These are phyloP conservation scores for Globisporangium canariense DNA, from an alignment of 352 stramenopile genomes.

Conservation along the genomic window DNA sequence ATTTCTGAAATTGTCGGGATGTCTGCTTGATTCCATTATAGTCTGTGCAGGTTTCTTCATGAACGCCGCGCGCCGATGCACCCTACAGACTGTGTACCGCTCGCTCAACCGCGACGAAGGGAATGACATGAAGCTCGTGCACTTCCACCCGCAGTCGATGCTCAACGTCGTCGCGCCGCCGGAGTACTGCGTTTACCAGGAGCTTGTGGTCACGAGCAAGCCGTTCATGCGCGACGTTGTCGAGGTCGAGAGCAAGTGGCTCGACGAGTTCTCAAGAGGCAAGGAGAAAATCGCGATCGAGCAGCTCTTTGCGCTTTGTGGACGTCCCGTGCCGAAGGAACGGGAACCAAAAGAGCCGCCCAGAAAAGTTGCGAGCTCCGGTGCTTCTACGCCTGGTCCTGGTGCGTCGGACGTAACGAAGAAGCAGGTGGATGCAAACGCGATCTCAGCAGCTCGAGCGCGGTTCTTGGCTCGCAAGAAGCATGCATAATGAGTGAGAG, in stretches of 20 bases:
- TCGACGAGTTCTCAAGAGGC: slow-evolving; percentile 36
- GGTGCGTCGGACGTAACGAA: slow-evolving; percentile 2
- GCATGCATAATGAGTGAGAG: slow-evolving; percentile 2
- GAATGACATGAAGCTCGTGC: slow-evolving; percentile 42
- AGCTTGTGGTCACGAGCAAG: slow-evolving; percentile 71
- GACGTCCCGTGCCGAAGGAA: slow-evolving; percentile 20
- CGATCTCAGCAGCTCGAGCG: slow-evolving; percentile 36
- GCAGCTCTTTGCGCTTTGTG: slow-evolving; percentile 54
- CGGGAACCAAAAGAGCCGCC: background rate
- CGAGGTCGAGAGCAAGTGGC: slow-evolving; percentile 47
- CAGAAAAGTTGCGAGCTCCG: slow-evolving; percentile 1
- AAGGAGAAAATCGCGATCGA: slow-evolving; percentile 27
- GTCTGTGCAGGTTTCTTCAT: slow-evolving; percentile 70
- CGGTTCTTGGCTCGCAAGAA: slow-evolving; percentile 44
- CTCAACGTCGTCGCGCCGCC: slow-evolving; percentile 46
- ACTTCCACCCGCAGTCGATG: slow-evolving; percentile 65
- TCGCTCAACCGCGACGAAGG: slow-evolving; percentile 17
- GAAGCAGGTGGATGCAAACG: slow-evolving; percentile 22
- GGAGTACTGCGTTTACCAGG: slow-evolving; percentile 61
- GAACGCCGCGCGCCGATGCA: slow-evolving; percentile 56
- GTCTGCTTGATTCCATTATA: background rate
- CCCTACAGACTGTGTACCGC: slow-evolving; percentile 62
- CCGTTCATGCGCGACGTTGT: slow-evolving; percentile 64
- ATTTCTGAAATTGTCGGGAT: background rate
- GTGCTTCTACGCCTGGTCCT: background rate